Conservation (phyloP, 2,329 filamentous ascomycete species). For the Apiospora arundinis region DNA sequence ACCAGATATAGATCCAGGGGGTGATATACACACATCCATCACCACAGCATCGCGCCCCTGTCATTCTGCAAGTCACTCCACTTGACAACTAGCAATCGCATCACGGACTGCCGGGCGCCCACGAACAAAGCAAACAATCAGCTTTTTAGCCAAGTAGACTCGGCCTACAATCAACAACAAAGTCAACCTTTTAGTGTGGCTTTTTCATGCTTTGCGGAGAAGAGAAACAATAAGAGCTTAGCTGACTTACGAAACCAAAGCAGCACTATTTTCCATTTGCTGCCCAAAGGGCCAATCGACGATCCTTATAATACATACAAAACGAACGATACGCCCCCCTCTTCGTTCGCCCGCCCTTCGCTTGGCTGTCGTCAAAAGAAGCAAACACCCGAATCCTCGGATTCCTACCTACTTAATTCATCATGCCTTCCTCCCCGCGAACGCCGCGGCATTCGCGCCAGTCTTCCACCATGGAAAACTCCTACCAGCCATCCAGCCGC, state of each 20-base stretch:
- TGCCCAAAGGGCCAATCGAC: constrained; percentile 12
- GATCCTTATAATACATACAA: constrained; percentile 15
- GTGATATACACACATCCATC: constrained; percentile 15
- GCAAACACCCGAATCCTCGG: neutral
- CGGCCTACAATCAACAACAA: constrained; percentile 8
- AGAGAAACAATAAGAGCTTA: constrained; percentile 13
- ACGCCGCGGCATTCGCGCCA: constrained; percentile 67
- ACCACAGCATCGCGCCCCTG: constrained; percentile 12
- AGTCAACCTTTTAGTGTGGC: constrained; percentile 12
- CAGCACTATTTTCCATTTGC: neutral
- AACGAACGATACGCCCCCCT: neutral
- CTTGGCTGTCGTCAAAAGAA: constrained; percentile 10
- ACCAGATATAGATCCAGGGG: constrained; percentile 6
- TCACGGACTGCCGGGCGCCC: constrained; percentile 14
- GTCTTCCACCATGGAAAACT: constrained; percentile 58
- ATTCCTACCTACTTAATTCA: constrained; percentile 11
- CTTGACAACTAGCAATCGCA: constrained; percentile 16
- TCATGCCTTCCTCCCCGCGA: constrained; percentile 56
- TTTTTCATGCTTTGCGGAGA: constrained; percentile 11
- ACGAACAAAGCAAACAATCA: constrained; percentile 18
- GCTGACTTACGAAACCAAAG: neutral
- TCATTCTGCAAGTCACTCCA: constrained; percentile 13
- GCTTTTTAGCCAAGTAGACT: constrained; percentile 5
- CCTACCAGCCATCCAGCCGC: constrained; percentile 45
- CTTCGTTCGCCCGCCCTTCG: neutral